Base-by-base conservation (phyloP, 2,329 filamentous ascomycete species). In the Cordyceps pruinosa region DNA sequence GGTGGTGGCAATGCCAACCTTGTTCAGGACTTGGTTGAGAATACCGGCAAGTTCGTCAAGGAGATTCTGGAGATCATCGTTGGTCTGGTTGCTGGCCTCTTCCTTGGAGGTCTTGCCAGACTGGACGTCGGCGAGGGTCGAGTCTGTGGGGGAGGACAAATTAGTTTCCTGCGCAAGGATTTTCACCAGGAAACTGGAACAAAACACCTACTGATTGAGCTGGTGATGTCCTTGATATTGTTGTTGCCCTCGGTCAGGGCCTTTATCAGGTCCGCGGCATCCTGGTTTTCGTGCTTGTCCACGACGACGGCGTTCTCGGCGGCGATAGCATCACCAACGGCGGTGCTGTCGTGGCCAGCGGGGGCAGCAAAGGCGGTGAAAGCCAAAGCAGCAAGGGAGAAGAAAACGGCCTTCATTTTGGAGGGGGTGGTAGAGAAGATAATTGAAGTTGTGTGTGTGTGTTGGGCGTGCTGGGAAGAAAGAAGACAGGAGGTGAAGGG, bases 381-480 rank as follows among this genome's bases (percentile, higher is more conserved):
- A 45, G 63, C 63, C 51, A 66, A 57, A 19, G 64, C 48, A 53
- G 66, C 61, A 48, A 66, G 21, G 23, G 64, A 61, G 58, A 66
- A 60, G 60, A 66, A 59, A 58, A 63, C 37, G 34, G 59, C 55
- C 64, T 66, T 66, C 64, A 66, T 66, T 59, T 56, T 65, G 62
- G 59, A 58, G n/a, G 30, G 44, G 26, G 32, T 28, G 30, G 21
- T 35, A 49, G 15, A 35, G 34, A 13, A 35, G 34, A 9, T 13
- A 9, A 13, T 12, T 35, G 34, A 35, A 12, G 34, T n/a, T n/a
- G 13, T 8, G 34, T 32, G 13, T 8, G 34, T 35, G 8, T 9
- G 13, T 9, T 35, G 8, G 4, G 34, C 13, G 34, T 9, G 13
- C 8, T 35, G 34, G 13, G 6, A 13, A 35, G 13, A 9, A 35